Evolutionary conservation across 805 yeast species (phyloP).

Genomic region (Suhomyces pyralidae): DNA sequence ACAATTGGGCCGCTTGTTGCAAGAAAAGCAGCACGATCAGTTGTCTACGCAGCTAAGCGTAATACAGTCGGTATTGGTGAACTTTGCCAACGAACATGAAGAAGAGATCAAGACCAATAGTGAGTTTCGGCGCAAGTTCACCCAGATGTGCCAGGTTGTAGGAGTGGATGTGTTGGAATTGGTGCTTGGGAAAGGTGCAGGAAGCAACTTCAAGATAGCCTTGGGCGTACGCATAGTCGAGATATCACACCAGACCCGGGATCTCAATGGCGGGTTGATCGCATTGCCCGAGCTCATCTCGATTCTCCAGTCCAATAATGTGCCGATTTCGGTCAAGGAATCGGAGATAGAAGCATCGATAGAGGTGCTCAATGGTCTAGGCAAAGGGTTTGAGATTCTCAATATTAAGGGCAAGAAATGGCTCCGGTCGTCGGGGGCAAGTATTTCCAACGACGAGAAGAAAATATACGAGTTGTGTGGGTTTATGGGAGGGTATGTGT

Average conservation of each 20-base stretch:
- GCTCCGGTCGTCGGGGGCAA: constrained; percentile 34
- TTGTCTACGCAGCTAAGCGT: constrained; percentile 68
- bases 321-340: constrained; percentile 32
- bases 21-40: constrained; percentile 55
- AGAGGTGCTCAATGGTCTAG: constrained; percentile 51
- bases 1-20: constrained; percentile 49
- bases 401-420: constrained; percentile 56
- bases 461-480: constrained; percentile 72
- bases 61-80: constrained; percentile 73
- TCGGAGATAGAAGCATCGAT: constrained; percentile 59
- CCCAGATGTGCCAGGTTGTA: constrained; percentile 69
- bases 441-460: constrained; percentile 58
- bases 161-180: constrained; percentile 77
- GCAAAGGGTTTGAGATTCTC: constrained; percentile 68
- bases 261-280: constrained; percentile 79
- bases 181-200: constrained; percentile 24
- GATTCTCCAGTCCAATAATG: constrained; percentile 26
- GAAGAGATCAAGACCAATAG: constrained; percentile 62
- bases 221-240: constrained; percentile 75
- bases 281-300: constrained; percentile 46
- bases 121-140: constrained; percentile 66
- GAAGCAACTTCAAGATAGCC: constrained; percentile 59
- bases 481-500: constrained; percentile 69
- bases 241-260: constrained; percentile 64
- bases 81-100: constrained; percentile 71